Percentiles rank a stretch among this genome's conserved stretches.
Evolutionary conservation across 495 filamentous ascomycete species (phyloP).

Genomic region (Lophium mytilinum): DNA sequence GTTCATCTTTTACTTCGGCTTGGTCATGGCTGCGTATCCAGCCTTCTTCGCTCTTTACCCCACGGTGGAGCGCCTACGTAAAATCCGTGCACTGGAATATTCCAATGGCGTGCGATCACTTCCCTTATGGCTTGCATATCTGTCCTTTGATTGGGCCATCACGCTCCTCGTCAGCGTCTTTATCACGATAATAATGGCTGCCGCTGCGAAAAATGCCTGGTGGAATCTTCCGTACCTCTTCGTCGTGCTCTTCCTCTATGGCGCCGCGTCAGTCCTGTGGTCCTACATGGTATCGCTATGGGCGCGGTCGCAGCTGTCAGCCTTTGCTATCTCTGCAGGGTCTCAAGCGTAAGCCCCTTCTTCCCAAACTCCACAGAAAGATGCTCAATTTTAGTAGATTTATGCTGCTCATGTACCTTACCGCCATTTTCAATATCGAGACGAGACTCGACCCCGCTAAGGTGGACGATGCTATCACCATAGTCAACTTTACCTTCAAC

Average conservation of each 20-base stretch:
- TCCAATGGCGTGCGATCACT: constrained; percentile 51
- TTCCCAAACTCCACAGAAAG: not conserved
- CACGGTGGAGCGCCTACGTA: constrained; percentile 58
- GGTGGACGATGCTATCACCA: constrained; percentile 49
- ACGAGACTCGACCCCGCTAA: constrained; percentile 56
- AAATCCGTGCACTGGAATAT: constrained; percentile 18
- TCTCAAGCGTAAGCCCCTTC: constrained; percentile 44
- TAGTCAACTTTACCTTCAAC: constrained; percentile 61
- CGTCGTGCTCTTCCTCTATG: constrained; percentile 66
- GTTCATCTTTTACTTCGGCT: constrained; percentile 66
- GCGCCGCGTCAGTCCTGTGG: constrained; percentile 58
- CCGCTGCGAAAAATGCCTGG: constrained; percentile 53
- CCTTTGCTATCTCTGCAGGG: constrained; percentile 68
- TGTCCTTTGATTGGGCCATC: constrained; percentile 66
- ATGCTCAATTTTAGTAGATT: constrained; percentile 30
- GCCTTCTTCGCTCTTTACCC: constrained; percentile 83
- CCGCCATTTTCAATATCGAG: constrained; percentile 58
- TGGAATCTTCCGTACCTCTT: constrained; percentile 70
- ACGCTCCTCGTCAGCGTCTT: constrained; percentile 53
- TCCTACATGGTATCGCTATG: constrained; percentile 69
- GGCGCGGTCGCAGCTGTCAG: constrained; percentile 57
- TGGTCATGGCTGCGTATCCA: constrained; percentile 67
- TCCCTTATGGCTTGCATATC: constrained; percentile 68
- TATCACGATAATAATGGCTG: constrained; percentile 54
- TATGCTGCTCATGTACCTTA: constrained; percentile 71